Base-by-base conservation (phyloP, 2,329 filamentous ascomycete species). In the Microcera coccophila region DNA sequence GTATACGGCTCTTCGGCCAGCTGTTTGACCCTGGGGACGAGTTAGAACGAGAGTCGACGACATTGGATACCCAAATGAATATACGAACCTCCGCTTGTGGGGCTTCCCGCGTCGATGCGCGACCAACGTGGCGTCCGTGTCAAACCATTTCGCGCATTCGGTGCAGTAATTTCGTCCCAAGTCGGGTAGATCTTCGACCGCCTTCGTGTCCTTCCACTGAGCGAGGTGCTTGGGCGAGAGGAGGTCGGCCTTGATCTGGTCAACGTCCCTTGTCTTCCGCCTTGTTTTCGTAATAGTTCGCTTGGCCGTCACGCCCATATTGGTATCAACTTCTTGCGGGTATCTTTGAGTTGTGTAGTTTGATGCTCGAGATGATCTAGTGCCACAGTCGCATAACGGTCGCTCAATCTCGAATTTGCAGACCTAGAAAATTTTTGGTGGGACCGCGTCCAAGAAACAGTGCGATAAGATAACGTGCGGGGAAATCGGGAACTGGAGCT, bases 91-190 rank as follows among this genome's bases (percentile, higher is more conserved):
- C 73, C 90, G 81, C 78, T 90, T 96, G 70, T 98, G 93, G 52
- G 87, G 88, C 71, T 96, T 98, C 57, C 88, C 89, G 65, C 85
- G 88, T 44, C 75, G 75, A 68, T 98, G 93, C 20, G 79, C 75
- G 26, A 76, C 73, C 44, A 95, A 72, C 56, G 87, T 94, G 57
- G 78, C 67, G 53, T 93, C 86, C 38, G 82, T 85, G 65, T 97
- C 91, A 65, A 94, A 97, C 85, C 88, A 97, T 71, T 95, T 97
- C 50, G 93, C 85, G 66, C 93, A 98, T 67, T 95, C 87, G 14
- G 85, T 75, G 66, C 93, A 98, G 68, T 96, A 97, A 64, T 84
- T 84, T 56, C 81, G 76, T 19, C 93, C 93, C 37, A 96, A 74
- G 0, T 83, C 91, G 3, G 93, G 93, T 26, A 96, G 76, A 59